phyloP scores from a whole-genome alignment of 163 green algal genomes.

The Chloromonas sp. region DNA sequence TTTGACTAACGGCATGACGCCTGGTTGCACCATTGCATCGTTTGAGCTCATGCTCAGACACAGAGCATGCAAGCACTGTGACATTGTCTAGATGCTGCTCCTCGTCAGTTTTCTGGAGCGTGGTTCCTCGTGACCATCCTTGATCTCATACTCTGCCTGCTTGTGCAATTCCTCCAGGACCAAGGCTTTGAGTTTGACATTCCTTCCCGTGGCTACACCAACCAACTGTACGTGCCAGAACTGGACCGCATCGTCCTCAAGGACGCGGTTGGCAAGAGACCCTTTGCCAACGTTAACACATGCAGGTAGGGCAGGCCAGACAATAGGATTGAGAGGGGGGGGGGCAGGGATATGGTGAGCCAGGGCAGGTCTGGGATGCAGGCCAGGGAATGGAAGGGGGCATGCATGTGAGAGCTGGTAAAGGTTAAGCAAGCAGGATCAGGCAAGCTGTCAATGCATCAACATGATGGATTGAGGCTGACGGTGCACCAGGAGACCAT shows the following conservation, averaged over 20 bases:
- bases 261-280: constrained; percentile 61
- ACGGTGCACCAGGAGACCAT: no score
- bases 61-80: not conserved
- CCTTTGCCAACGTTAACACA: constrained; percentile 75
- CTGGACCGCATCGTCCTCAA: constrained; percentile 95
- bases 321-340: no score
- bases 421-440: no score
- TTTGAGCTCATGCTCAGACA: not conserved
- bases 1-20: not conserved
- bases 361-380: no score
- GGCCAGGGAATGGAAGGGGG: no score
- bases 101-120: no score
- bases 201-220: constrained; percentile 72
- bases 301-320: constrained; percentile 38
- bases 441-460: no score
- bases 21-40: not conserved
- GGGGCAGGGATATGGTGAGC: no score
- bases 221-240: constrained; percentile 86
- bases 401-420: no score
- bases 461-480: no score
- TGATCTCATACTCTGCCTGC: not conserved
- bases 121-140: no score
- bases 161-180: constrained; percentile 8
- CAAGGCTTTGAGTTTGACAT: constrained; percentile 61
- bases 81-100: not conserved